Conservation (phyloP, 192 early-diverging fungal species). For the Entrophospora sp. region DNA sequence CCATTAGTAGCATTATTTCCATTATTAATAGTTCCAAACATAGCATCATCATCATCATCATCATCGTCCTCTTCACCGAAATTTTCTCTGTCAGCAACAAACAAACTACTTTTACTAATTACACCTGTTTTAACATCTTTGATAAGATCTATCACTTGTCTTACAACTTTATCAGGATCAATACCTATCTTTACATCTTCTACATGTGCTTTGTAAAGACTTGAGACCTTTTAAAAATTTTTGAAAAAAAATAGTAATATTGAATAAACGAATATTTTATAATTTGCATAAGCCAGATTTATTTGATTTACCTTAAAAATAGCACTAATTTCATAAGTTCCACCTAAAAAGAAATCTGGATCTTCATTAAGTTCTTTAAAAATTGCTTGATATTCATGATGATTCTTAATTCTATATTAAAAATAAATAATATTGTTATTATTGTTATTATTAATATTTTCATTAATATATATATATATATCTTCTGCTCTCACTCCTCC, state of each 20-base stretch:
- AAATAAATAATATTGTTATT: neutral
- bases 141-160: conserved; percentile 20
- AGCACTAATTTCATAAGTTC: conserved; percentile 15
- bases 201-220: conserved; percentile 17
- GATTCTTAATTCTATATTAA: conserved; percentile 19
- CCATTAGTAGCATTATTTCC: neutral
- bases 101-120: conserved; percentile 20
- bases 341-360: conserved; percentile 18
- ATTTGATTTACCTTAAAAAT: conserved; percentile 13
- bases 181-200: conserved; percentile 16
- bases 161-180: conserved; percentile 12
- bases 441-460: no score
- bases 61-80: conserved; percentile 20
- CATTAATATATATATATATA: no score
- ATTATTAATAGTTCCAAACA: neutral
- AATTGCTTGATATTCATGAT: conserved; percentile 11
- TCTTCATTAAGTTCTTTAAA: conserved; percentile 19
- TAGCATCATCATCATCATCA: conserved; percentile 1
- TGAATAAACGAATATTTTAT: neutral
- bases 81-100: conserved; percentile 18
- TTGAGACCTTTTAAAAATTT: conserved; percentile 13
- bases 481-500: no score
- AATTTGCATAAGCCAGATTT: neutral
- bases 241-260: neutral
- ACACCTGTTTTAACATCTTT: conserved; percentile 19